Conservation (phyloP, 768 basidiomycete genomes). For the Pulveroboletus frians region DNA sequence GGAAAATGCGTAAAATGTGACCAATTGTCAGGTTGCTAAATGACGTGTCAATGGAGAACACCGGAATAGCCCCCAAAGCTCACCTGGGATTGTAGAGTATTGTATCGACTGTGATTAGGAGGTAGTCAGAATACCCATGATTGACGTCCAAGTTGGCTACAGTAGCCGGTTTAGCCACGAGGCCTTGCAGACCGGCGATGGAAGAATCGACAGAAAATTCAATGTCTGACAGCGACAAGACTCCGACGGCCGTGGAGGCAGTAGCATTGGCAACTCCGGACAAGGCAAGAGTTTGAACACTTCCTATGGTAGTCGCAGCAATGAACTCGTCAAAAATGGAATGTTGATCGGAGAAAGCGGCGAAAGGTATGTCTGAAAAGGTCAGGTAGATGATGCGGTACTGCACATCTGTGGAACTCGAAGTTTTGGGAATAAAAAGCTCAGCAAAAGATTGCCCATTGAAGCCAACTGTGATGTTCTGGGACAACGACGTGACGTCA, state of each 20-base stretch:
- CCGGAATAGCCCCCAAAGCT: constrained; percentile 1
- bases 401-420: constrained; percentile 56
- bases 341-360: constrained; percentile 45
- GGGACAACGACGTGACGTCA: constrained; percentile 57
- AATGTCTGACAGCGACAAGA: constrained; percentile 53
- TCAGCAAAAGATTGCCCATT: constrained; percentile 54
- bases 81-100: constrained; percentile 64
- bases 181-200: constrained; percentile 61
- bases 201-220: constrained; percentile 53
- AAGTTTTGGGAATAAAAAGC: constrained; percentile 52
- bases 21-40: constrained; percentile 37
- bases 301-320: constrained; percentile 51
- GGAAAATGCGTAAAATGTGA: background rate
- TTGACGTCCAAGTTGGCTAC: constrained; percentile 60
- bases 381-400: constrained; percentile 55
- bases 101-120: constrained; percentile 63
- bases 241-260: constrained; percentile 61
- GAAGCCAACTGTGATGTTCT: constrained; percentile 51
- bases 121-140: constrained; percentile 58
- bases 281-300: constrained; percentile 42
- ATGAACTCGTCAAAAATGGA: constrained; percentile 57
- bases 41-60: constrained; percentile 1
- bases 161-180: constrained; percentile 51
- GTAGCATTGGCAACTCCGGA: constrained; percentile 53
- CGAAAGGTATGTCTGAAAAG: constrained; percentile 57